Base-by-base conservation (phyloP, 2,329 filamentous ascomycete genomes). In the Pseudopithomyces maydicus region DNA sequence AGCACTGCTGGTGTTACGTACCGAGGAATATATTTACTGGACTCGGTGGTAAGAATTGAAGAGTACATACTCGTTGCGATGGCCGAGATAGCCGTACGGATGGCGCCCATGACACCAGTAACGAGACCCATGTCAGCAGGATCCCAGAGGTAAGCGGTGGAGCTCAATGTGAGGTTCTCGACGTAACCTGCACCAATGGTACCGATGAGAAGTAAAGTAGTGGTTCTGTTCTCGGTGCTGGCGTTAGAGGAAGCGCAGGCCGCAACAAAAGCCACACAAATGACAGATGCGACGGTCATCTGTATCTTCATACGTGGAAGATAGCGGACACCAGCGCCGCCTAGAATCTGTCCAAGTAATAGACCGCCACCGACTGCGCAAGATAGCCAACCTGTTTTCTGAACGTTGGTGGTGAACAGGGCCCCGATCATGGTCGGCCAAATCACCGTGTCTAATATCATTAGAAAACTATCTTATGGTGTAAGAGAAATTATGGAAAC, bases 121-220 rank as follows among this genome's bases (percentile, higher is more conserved):
- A 78, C 78, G 15, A 81, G 73, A 15, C 80, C 79, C 43, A 81
- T 81, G 57, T 82, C 80, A 58, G 80, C 76, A 5, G 80, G 70
- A 55, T 79, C 79, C 66, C 76, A 80, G 41, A 82, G 74, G 10
- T 80, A 73, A 1, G 78, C 78, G 23, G 82, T 78, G 7, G 77
- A 77, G 0, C 79, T 76, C 48, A 80, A 71, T 11, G 58, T 56
- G 35, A 68, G 63, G 44, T 64, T 64, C 42, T 68, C 65, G 29
- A 65, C 45, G 55, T 60, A 68, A 26, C 65, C 67, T 14, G 66
- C 61, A 19, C 62, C 61, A 26, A 69, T 62, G 23, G 57, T 59
- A 19, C 54, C 62, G 1, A 66, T 46, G 14, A 60, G 51, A n/a
- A 64, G 58, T 11, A 69, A 42, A 1, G 63, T 57, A 48, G 67